Percentiles rank a stretch among this genome's conserved stretches.
These are phyloP conservation scores for Brassica balearica DNA, from an alignment of 441 rosid genomes.

Conservation along the genomic window DNA sequence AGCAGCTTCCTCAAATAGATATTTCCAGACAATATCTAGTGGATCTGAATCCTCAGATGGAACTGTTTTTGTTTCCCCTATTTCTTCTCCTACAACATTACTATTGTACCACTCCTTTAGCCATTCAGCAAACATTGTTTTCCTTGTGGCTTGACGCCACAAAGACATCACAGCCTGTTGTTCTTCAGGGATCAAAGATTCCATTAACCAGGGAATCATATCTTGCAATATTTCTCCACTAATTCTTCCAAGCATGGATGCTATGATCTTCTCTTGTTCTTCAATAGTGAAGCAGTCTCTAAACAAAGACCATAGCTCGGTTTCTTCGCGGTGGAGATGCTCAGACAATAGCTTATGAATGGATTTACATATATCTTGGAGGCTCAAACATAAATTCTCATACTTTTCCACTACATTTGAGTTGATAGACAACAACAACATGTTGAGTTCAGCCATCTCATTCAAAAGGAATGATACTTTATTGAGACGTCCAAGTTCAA, in stretches of 20 bases:
- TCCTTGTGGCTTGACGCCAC: constrained; percentile 65
- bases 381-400: constrained; percentile 55
- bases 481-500: constrained; percentile 56
- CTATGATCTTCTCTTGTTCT: constrained; percentile 80
- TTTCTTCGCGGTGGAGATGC: constrained; percentile 71
- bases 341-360: constrained; percentile 68
- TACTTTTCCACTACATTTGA: constrained; percentile 44
- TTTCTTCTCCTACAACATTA: constrained; percentile 42
- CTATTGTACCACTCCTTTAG: constrained; percentile 79
- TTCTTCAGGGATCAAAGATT: constrained; percentile 63
- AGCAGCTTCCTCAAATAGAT: constrained; percentile 54
- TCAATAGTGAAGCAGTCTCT: constrained; percentile 61
- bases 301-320: constrained; percentile 72
- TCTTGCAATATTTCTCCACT: constrained; percentile 68
- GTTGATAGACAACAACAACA: constrained; percentile 22
- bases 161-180: constrained; percentile 58
- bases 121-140: constrained; percentile 85
- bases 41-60: constrained; percentile 51
- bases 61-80: constrained; percentile 38
- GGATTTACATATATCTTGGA: constrained; percentile 64
- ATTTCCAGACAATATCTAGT: constrained; percentile 60
- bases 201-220: constrained; percentile 76
- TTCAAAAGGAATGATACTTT: constrained; percentile 59
- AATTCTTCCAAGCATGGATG: constrained; percentile 69
- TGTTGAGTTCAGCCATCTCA: constrained; percentile 54